Base-by-base conservation (phyloP, 2,329 filamentous ascomycete species). In the Plectosphaerella plurivora region DNA sequence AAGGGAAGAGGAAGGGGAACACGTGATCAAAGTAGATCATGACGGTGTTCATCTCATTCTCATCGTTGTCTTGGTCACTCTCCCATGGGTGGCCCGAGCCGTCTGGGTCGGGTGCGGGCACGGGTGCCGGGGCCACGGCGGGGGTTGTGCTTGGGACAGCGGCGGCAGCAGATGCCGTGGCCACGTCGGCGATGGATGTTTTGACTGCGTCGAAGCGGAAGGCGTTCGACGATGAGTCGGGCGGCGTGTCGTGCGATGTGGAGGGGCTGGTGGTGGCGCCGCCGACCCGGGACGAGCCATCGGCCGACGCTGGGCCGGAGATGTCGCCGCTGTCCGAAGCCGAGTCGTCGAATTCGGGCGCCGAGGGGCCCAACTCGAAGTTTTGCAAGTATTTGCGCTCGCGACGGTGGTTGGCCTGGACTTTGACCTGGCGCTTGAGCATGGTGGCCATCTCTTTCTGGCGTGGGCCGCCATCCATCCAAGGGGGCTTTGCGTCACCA, bases 11-110 rank as follows among this genome's bases (percentile, higher is more conserved):
- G 57, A 84, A 81, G 2, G 83, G 82, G 55, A 86, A 77, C 18
- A 85, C 72, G 56, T 81, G 77, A 62, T 87, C 83, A 45, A 86
- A 70, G 60, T 84, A 86, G 52, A 81, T 73, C 75, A 82, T 81
- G 52, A 79, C 66, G 44, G 77, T 73, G 60, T 72, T 68, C 1
- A 72, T 59, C 50, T 59, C 53, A 16, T 37, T 41, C 24, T 55
- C 53, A 5, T 46, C 47, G 7, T 33, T 35, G 36, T 24, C 41
- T 39, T 33, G 45, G 25, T 50, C 35, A 15, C 33, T 22, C 41
- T 42, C 45, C 18, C 33, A 46, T 5, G 28, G 28, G 11, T 33
- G 28, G 28, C 28, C 28, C 2, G 8, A 9, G 28, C 28, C 28
- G 28, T 12, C 28, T 18, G 52, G 39, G 2, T 12, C 50, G 24